phyloP scores from a whole-genome alignment of 148 eudicot species.

The Drosera capensis region DNA sequence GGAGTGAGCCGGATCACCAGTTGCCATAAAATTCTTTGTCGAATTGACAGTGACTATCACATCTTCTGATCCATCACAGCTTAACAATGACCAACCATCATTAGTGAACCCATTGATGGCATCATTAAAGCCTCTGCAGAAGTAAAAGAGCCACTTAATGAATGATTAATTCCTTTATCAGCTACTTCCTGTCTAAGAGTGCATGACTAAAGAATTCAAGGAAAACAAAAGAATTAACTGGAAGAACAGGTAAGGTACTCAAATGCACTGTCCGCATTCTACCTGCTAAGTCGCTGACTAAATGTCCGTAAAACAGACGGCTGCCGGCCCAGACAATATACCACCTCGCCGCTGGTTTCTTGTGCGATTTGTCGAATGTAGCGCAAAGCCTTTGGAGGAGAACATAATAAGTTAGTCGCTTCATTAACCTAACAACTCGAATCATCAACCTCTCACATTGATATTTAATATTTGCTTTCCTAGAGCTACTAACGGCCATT shows the following conservation, averaged over 20 bases:
- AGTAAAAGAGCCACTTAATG: no score
- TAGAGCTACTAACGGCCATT: no score
- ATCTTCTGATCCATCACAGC: conserved; percentile 74
- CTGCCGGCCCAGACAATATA: conserved; percentile 77
- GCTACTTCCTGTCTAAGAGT: no score
- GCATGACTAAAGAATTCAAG: no score
- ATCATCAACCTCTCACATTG: not conserved
- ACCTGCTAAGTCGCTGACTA: conserved; percentile 92
- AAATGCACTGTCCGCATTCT: no score
- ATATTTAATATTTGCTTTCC: not conserved
- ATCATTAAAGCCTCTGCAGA: conserved; percentile 78
- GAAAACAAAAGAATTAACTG: no score
- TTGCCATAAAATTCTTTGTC: conserved; percentile 32
- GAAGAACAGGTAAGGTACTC: no score
- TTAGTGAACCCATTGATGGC: conserved; percentile 84
- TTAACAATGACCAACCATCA: conserved; percentile 84
- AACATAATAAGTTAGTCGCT: conserved; percentile 1
- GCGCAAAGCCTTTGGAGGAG: conserved; percentile 67
- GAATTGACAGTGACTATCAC: conserved; percentile 62
- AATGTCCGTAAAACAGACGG: conserved; percentile 87
- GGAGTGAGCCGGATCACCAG: conserved; percentile 27
- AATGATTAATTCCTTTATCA: no score
- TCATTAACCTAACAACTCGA: not conserved
- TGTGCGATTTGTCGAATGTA: conserved; percentile 83
- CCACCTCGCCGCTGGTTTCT: conserved; percentile 91